Conservation (phyloP, 257 asterid genomes). For the Apocynum venetum region DNA sequence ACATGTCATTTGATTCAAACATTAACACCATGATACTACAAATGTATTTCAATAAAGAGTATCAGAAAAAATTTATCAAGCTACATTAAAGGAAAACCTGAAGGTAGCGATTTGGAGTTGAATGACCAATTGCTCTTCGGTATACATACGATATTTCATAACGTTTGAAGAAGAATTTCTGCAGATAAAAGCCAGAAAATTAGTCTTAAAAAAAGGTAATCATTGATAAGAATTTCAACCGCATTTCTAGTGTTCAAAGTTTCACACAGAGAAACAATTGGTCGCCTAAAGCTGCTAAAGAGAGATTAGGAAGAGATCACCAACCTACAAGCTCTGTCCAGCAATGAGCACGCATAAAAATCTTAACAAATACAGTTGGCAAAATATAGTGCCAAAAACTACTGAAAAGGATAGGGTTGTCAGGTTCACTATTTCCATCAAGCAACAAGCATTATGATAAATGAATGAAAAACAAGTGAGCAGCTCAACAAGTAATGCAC, state of each 20-base stretch:
- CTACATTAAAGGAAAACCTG: conserved; percentile 54
- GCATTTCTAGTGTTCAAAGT: neutral
- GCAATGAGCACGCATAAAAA: neutral
- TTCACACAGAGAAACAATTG: neutral
- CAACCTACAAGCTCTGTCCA: neutral
- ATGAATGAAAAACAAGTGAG: conserved; percentile 1
- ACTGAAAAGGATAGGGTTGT: neutral
- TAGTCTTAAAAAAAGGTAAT: neutral
- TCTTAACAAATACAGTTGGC: neutral
- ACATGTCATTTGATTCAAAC: conserved; percentile 10
- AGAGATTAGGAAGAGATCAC: neutral
- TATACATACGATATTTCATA: conserved; percentile 83
- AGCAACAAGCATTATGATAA: neutral
- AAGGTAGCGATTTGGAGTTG: conserved; percentile 91
- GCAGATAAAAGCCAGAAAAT: conserved; percentile 19
- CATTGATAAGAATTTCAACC: neutral
- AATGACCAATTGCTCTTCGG: conserved; percentile 90
- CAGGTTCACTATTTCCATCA: conserved; percentile 6
- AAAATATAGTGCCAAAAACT: neutral
- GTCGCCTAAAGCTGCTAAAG: neutral
- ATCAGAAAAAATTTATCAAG: conserved; percentile 4
- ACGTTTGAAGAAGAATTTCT: conserved; percentile 79
- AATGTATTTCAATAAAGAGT: neutral
- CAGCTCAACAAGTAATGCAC: neutral
- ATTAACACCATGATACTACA: neutral